These are phyloP conservation scores for Pythium rhizo-oryzae DNA, from an alignment of 352 stramenopile species.

Conservation along the genomic window DNA sequence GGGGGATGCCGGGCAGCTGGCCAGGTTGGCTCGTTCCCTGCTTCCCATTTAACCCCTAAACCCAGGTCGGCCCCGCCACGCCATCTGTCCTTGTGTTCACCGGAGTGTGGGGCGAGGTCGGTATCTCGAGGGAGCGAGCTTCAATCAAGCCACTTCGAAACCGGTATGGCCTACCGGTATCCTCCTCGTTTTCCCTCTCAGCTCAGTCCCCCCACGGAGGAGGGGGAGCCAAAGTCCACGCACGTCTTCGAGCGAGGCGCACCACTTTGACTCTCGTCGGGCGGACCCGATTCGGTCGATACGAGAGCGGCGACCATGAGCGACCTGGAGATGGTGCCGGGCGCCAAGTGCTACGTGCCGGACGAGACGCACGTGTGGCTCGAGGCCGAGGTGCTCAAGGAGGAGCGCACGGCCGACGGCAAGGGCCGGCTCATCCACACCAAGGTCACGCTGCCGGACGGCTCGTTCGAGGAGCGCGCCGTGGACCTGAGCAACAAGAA, in stretches of 20 bases:
- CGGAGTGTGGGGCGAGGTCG: background rate
- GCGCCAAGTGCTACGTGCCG: constrained; percentile 86
- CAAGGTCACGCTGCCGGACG: constrained; percentile 58
- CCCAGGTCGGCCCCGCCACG: background rate
- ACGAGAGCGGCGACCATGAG: too few species aligned
- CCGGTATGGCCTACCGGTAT: constrained; percentile 28
- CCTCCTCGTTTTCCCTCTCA: constrained; percentile 27
- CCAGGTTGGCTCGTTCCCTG: constrained; percentile 1
- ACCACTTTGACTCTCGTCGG: constrained; percentile 13
- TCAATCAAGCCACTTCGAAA: constrained; percentile 16
- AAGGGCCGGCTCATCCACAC: constrained; percentile 68
- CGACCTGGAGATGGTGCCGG: constrained; percentile 58
- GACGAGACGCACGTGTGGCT: constrained; percentile 88
- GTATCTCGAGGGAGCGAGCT: constrained; percentile 12
- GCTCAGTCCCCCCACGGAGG: background rate
- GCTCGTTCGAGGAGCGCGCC: constrained; percentile 53
- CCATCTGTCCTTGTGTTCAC: background rate
- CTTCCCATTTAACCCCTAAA: background rate
- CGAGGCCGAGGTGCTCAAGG: constrained; percentile 69
- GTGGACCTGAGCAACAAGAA: constrained; percentile 76
- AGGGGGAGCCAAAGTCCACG: constrained; percentile 13
- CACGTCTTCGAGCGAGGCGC: constrained; percentile 1
- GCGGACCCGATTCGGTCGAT: too few species aligned
- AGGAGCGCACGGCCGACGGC: constrained; percentile 62
- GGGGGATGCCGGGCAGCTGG: constrained; percentile 13